Conservation (phyloP, 2,329 filamentous ascomycete species). For the Talaromyces piceae region DNA sequence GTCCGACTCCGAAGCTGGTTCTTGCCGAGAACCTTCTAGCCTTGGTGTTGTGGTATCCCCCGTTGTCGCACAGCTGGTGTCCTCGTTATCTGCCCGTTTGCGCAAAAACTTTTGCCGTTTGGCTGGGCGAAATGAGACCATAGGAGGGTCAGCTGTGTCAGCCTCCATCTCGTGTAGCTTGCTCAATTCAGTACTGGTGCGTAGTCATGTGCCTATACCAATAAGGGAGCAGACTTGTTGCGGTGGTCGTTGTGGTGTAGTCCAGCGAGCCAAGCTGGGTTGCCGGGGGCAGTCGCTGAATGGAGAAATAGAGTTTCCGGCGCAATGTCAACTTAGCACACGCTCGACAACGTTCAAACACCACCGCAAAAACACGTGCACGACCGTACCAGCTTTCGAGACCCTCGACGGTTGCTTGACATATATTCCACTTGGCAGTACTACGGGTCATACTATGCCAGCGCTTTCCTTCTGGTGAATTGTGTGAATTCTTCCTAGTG, state of each 20-base stretch:
- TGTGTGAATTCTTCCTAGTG: neutral
- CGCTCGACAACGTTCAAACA: neutral
- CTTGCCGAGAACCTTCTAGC: conserved; percentile 10
- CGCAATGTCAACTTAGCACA: neutral
- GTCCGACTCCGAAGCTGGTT: conserved; percentile 10
- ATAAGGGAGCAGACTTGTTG: neutral
- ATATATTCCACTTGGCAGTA: neutral
- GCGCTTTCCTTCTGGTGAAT: neutral
- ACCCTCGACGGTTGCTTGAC: neutral
- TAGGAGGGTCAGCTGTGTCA: conserved; percentile 16
- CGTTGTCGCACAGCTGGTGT: conserved; percentile 12
- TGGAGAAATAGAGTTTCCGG: conserved; percentile 3
- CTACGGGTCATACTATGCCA: neutral
- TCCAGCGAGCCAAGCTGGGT: neutral
- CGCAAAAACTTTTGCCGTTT: conserved; percentile 47
- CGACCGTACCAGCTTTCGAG: no score
- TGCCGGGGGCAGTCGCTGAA: neutral
- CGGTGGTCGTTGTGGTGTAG: neutral
- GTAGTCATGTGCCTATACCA: neutral
- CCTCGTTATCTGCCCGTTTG: conserved; percentile 28
- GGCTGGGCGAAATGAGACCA: conserved; percentile 39
- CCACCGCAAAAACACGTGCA: neutral
- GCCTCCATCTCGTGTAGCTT: conserved; percentile 22
- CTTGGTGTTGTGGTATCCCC: conserved; percentile 4
- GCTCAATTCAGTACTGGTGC: neutral